Base-by-base conservation (phyloP, 129 eudicot genomes). In the Erigeron canadensis region DNA sequence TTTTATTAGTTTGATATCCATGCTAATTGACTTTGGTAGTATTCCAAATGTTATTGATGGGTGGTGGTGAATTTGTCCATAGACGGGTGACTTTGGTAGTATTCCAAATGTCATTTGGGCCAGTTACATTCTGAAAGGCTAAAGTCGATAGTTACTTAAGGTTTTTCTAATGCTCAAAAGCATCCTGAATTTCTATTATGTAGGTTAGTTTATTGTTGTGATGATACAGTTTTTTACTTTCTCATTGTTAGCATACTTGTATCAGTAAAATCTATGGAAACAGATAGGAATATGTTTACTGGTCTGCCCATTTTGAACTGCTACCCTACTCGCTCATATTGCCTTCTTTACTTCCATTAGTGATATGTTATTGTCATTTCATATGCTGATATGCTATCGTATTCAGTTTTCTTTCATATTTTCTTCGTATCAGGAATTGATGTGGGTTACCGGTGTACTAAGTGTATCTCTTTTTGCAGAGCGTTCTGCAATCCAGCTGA, bases 401-500 rank as follows among this genome's bases (percentile, higher is more conserved):
- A n/a, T 44, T 41, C 22, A 23, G 42, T 38, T 34, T 78, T 55
- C 63, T 41, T 54, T 54, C 2, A 16, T 66, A 39, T 65, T 42
- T 21, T 34, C 19, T 53, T 0, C 39, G 10, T 17, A 0, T 38
- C 18, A 54, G 40, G 34, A 22, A 3, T 28, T 28, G 34, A 48
- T 65, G 13, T 72, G 51, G 59, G 10, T 0, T 43, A 2, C 3
- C 3, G 34, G 17, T 50, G 47, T 41, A 23, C 67, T 64, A 64
- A 72, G 61, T 55, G 0, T 53, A 17, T 11, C 38, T 58, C 74
- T 75, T 37, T 50, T 16, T 76, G 38, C 91, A 94, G 99, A 77
- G 99, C 91, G 69, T 89, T 87, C 78, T 90, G 97, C 87, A 87
- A 86, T 76, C 99, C 89, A 48, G 87, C 82, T 75, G 99, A 94